Conservation (phyloP, 2,329 filamentous ascomycete genomes). For the Ceratocystis harringtonii region DNA sequence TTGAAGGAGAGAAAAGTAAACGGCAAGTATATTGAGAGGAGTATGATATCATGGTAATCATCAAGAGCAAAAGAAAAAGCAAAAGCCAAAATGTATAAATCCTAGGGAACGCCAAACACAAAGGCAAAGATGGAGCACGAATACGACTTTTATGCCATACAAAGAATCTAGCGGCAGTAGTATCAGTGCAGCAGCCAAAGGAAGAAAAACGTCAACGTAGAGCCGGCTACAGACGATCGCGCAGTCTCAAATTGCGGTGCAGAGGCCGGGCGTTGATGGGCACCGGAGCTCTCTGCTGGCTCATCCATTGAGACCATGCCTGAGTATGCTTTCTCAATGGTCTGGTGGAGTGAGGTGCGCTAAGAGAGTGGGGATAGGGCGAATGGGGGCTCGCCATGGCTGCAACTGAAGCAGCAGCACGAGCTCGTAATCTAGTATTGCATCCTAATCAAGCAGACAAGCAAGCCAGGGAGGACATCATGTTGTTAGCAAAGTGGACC, state of each 20-base stretch:
- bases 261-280: slow-evolving; percentile 9
- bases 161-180: background rate
- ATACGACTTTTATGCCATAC: background rate
- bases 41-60: slow-evolving; percentile 1
- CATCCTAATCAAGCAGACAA: background rate
- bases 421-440: background rate
- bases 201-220: slow-evolving; percentile 6
- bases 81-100: background rate
- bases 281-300: slow-evolving; percentile 13
- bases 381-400: background rate
- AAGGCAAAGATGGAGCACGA: background rate
- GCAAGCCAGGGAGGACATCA: background rate
- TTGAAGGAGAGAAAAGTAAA: background rate
- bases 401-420: slow-evolving; percentile 22
- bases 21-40: slow-evolving; percentile 3
- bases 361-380: background rate
- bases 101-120: background rate
- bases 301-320: slow-evolving; percentile 18
- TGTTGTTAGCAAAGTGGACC: background rate
- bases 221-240: background rate
- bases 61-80: background rate
- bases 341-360: background rate
- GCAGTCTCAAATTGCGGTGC: slow-evolving; percentile 5
- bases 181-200: background rate
- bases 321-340: slow-evolving; percentile 11